phyloP scores from a whole-genome alignment of 352 stramenopile genomes.

The Phytophthora rubi region DNA sequence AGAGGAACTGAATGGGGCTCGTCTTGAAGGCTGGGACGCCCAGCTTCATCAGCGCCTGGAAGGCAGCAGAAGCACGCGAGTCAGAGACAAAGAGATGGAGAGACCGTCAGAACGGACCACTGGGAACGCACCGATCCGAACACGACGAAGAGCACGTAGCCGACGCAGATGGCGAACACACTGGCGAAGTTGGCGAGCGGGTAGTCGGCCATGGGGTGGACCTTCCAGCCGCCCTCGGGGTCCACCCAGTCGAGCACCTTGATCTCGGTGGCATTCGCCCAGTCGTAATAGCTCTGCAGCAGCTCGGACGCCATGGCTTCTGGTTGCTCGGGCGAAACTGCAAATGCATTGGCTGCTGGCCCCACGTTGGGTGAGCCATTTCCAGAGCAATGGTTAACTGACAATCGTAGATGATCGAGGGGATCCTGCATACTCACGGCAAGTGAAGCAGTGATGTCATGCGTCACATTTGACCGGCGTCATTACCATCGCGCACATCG shows the following conservation, averaged over 20 bases:
- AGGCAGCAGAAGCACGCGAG: constrained; percentile 9
- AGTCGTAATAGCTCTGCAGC: constrained; percentile 56
- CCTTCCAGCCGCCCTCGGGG: constrained; percentile 62
- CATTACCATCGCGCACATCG: constrained; percentile 20
- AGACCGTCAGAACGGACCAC: constrained; percentile 10
- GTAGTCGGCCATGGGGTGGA: constrained; percentile 65
- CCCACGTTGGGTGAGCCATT: constrained; percentile 9
- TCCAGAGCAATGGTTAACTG: neutral
- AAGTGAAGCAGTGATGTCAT: constrained; percentile 34
- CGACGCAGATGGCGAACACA: constrained; percentile 64
- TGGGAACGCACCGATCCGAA: constrained; percentile 51
- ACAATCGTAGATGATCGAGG: constrained; percentile 26
- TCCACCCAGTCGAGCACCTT: constrained; percentile 66
- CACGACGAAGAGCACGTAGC: constrained; percentile 74
- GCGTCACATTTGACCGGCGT: constrained; percentile 9
- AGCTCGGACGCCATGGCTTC: constrained; percentile 41
- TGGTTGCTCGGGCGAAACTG: constrained; percentile 17
- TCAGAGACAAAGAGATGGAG: constrained; percentile 1
- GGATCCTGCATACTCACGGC: constrained; percentile 19
- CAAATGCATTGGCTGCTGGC: constrained; percentile 27
- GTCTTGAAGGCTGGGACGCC: constrained; percentile 61
- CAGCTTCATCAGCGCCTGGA: constrained; percentile 58
- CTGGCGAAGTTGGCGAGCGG: constrained; percentile 69
- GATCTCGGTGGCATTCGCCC: constrained; percentile 58
- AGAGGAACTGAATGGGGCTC: constrained; percentile 90